A percentile compares a stretch with the other conserved stretches of the same genome.
Conservation (phyloP, 202 grass and related monocot genomes). For the Musa balbisiana region DNA sequence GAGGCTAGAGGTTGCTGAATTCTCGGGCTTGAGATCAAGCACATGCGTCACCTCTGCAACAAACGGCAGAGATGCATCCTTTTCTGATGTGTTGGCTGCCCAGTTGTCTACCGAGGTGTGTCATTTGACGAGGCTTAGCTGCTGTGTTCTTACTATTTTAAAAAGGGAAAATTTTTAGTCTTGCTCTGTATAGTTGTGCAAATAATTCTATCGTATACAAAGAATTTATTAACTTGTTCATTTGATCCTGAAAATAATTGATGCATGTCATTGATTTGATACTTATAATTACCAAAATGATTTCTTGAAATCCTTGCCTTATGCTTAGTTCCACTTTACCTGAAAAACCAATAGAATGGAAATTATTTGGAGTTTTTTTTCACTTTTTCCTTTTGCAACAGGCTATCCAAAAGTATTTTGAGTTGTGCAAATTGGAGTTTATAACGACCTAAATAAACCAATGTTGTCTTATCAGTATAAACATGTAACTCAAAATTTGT, state of each 20-base stretch:
- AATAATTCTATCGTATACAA: too few species aligned
- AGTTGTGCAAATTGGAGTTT: too few species aligned
- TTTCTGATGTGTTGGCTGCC: slow-evolving; percentile 44
- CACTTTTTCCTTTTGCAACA: too few species aligned
- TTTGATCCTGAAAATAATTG: background rate
- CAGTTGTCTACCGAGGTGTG: slow-evolving; percentile 51
- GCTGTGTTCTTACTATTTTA: background rate
- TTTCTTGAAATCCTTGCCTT: background rate
- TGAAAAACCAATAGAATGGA: background rate
- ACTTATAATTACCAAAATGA: too few species aligned
- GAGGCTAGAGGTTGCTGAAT: slow-evolving; percentile 52
- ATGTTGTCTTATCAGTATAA: too few species aligned
- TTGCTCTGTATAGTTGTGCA: too few species aligned
- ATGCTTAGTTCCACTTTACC: background rate
- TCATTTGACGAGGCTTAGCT: background rate
- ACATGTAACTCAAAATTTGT: too few species aligned
- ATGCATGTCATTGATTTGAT: too few species aligned
- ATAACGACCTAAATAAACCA: too few species aligned
- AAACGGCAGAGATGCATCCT: slow-evolving; percentile 38
- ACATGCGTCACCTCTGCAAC: slow-evolving; percentile 34
- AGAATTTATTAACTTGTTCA: background rate
- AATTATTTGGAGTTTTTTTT: background rate
- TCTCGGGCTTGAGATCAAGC: slow-evolving; percentile 50
- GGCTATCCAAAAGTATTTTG: too few species aligned
- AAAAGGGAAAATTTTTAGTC: background rate